phyloP scores from a whole-genome alignment of 2,329 filamentous ascomycete genomes.

The Chaetomiaceae sp. region DNA sequence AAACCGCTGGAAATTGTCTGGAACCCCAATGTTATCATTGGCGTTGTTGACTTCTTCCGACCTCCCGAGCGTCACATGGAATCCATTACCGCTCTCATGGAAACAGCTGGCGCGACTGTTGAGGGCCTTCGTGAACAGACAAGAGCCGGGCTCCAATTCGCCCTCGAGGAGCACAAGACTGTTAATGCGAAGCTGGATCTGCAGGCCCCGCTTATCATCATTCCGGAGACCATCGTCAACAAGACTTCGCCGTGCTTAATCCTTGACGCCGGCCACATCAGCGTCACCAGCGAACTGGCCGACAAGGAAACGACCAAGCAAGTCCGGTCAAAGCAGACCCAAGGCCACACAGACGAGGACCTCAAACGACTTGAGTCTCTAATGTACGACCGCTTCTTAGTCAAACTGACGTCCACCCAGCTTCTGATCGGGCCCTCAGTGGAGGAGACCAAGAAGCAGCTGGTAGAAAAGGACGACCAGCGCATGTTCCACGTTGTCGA shows the following conservation, averaged over 20 bases:
- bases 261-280: constrained; percentile 91
- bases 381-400: constrained; percentile 95
- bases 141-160: constrained; percentile 90
- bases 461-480: constrained; percentile 60
- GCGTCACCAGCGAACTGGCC: constrained; percentile 87
- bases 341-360: constrained; percentile 82
- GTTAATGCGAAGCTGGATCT: constrained; percentile 94
- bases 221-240: constrained; percentile 85
- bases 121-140: constrained; percentile 94
- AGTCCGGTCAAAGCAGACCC: constrained; percentile 83
- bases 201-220: constrained; percentile 91
- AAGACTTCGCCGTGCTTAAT: constrained; percentile 82
- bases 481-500: constrained; percentile 86
- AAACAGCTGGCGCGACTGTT: constrained; percentile 89
- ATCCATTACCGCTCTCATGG: constrained; percentile 91
- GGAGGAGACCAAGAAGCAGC: constrained; percentile 77
- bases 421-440: constrained; percentile 92
- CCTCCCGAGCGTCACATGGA: constrained; percentile 98
- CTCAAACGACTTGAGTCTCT: constrained; percentile 80
- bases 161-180: constrained; percentile 94
- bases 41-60: constrained; percentile 90
- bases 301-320: constrained; percentile 86
- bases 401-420: constrained; percentile 92
- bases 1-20: constrained; percentile 97
- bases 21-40: constrained; percentile 89